phyloP scores from a whole-genome alignment of 1,139 yeast genomes.

The Geotrichum phurueaensis region DNA sequence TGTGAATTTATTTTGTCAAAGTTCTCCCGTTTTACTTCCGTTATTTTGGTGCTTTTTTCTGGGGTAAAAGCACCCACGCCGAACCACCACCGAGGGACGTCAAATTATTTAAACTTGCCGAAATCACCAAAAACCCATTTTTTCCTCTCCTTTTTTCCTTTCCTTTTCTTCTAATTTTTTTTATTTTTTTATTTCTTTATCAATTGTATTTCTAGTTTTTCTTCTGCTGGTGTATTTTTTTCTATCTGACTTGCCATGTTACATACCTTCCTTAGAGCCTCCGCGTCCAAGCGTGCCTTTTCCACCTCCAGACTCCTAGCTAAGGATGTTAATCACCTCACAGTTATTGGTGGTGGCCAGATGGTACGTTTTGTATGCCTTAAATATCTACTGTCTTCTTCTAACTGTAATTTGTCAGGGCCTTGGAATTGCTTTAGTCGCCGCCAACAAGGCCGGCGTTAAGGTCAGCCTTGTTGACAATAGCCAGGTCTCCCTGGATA shows the following conservation, averaged over 20 bases:
- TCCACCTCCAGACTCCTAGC: slow-evolving; percentile 10
- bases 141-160: background rate
- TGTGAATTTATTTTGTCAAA: no score
- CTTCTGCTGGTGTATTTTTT: background rate
- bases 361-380: slow-evolving; percentile 24
- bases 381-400: background rate
- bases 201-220: background rate
- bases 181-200: background rate
- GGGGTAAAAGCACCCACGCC: background rate
- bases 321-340: slow-evolving; percentile 24
- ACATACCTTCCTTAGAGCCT: background rate
- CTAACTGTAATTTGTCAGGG: slow-evolving; percentile 29
- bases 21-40: background rate
- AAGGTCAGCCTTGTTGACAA: slow-evolving; percentile 37
- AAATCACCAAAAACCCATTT: background rate
- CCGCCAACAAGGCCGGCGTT: slow-evolving; percentile 38
- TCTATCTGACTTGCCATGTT: background rate
- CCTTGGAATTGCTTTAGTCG: slow-evolving; percentile 41
- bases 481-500: slow-evolving; percentile 33
- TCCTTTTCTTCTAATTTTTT: background rate
- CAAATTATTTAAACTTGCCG: background rate
- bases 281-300: slow-evolving; percentile 10
- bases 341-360: slow-evolving; percentile 41
- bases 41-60: background rate
- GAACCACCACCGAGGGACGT: background rate